A percentile compares a stretch with the other conserved stretches of the same genome.
These are phyloP conservation scores for Aureobasidium leucospermi DNA, from an alignment of 2,329 filamentous ascomycete species.

Conservation along the genomic window DNA sequence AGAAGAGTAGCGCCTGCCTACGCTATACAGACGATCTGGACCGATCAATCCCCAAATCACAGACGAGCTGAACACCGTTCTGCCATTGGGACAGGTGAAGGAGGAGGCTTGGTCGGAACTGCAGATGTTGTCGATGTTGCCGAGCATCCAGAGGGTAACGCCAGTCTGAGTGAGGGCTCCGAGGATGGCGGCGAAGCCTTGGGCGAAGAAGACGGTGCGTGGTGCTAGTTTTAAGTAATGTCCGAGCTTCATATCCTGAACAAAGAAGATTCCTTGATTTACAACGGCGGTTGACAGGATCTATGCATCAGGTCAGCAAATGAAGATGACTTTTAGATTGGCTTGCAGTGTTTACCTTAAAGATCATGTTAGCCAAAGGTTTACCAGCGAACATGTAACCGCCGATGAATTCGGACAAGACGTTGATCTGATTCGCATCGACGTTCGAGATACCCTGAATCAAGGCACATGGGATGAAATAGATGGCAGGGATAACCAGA, in stretches of 20 bases:
- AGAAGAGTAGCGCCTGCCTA: constrained; percentile 40
- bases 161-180: constrained; percentile 75
- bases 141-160: constrained; percentile 87
- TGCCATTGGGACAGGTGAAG: constrained; percentile 79
- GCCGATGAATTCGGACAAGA: constrained; percentile 52
- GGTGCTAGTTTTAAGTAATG: constrained; percentile 85
- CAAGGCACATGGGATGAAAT: constrained; percentile 86
- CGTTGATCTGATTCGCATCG: constrained; percentile 21
- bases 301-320: background rate
- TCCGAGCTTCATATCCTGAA: constrained; percentile 69
- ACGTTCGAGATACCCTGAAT: constrained; percentile 71
- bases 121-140: constrained; percentile 68
- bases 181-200: constrained; percentile 67
- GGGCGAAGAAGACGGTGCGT: constrained; percentile 65
- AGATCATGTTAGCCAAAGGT: constrained; percentile 88
- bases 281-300: constrained; percentile 64
- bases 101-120: constrained; percentile 74
- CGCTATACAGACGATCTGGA: constrained; percentile 41
- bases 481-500: constrained; percentile 66
- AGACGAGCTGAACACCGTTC: constrained; percentile 83
- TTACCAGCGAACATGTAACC: constrained; percentile 75
- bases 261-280: constrained; percentile 52
- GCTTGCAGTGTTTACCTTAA: constrained; percentile 43
- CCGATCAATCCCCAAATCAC: constrained; percentile 67
- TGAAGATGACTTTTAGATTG: background rate